phyloP scores from a whole-genome alignment of 2,329 filamentous ascomycete genomes.

The Alternaria sp. region DNA sequence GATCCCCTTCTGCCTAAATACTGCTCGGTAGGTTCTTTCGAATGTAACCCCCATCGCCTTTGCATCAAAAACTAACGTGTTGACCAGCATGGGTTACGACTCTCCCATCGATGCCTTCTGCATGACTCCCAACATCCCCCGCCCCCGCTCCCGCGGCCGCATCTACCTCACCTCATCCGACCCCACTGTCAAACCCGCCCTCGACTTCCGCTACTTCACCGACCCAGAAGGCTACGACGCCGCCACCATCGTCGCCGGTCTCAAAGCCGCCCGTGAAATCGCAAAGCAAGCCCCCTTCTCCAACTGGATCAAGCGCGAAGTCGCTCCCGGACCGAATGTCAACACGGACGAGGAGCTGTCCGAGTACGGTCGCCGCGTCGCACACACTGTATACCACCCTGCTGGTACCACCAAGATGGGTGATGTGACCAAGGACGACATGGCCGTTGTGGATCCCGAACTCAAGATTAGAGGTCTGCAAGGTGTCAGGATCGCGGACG shows the following conservation, averaged over 20 bases:
- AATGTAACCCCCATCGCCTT: neutral
- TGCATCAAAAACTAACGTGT: conserved; percentile 15
- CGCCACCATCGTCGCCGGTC: conserved; percentile 78
- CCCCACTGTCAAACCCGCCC: conserved; percentile 78
- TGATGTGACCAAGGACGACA: conserved; percentile 70
- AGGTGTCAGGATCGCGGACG: conserved; percentile 82
- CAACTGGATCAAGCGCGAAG: conserved; percentile 83
- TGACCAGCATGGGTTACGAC: conserved; percentile 72
- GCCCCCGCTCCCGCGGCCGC: conserved; percentile 78
- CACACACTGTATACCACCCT: conserved; percentile 91
- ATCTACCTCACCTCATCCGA: conserved; percentile 81
- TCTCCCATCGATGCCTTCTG: conserved; percentile 81
- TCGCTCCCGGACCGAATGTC: conserved; percentile 77
- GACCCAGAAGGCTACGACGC: conserved; percentile 87
- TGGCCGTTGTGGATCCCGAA: conserved; percentile 82
- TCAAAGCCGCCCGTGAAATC: conserved; percentile 79
- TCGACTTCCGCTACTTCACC: conserved; percentile 91
- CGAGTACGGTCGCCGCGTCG: conserved; percentile 81
- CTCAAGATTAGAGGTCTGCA: conserved; percentile 77
- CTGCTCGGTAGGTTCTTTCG: conserved; percentile 61
- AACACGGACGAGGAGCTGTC: conserved; percentile 81
- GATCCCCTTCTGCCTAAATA: conserved; percentile 91
- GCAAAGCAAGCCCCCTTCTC: conserved; percentile 80
- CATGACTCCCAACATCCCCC: conserved; percentile 92
- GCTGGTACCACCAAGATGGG: conserved; percentile 93